phyloP scores from a whole-genome alignment of 257 asterid genomes.

The Cruciata laevipes region DNA sequence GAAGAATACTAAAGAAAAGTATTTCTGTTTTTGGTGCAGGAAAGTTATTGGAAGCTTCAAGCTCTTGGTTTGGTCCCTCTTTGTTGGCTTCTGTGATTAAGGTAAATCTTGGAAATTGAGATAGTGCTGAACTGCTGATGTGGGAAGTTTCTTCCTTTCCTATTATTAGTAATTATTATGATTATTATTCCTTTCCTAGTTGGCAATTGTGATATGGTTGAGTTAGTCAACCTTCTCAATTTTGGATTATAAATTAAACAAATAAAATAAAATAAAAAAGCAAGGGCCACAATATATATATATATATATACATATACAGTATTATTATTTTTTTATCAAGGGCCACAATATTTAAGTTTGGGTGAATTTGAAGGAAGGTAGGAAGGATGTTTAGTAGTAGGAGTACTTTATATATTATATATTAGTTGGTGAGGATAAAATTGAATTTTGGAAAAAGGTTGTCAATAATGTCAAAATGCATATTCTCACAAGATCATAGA shows the following conservation, averaged over 20 bases:
- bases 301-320: no score
- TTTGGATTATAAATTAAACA: not conserved
- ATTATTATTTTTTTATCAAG: no score
- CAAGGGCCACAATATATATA: not conserved
- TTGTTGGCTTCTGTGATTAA: conserved; percentile 10
- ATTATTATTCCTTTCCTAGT: conserved; percentile 1
- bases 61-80: not conserved
- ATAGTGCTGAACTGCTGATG: not conserved
- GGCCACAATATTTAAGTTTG: not conserved
- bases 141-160: conserved; percentile 3
- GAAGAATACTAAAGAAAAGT: conserved; percentile 20
- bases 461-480: no score
- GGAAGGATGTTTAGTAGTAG: conserved; percentile 3
- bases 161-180: not conserved
- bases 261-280: not conserved
- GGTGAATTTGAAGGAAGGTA: conserved; percentile 11
- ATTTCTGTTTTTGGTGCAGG: conserved; percentile 5
- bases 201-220: not conserved
- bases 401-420: no score
- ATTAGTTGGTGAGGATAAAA: no score
- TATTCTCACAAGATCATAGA: no score
- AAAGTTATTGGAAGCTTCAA: not conserved
- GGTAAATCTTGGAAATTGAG: not conserved
- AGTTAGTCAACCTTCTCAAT: conserved; percentile 3
- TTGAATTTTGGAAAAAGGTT: no score